Evolutionary conservation across 768 basidiomycete species (phyloP).

Genomic region (Rhodotorula paludigena): DNA sequence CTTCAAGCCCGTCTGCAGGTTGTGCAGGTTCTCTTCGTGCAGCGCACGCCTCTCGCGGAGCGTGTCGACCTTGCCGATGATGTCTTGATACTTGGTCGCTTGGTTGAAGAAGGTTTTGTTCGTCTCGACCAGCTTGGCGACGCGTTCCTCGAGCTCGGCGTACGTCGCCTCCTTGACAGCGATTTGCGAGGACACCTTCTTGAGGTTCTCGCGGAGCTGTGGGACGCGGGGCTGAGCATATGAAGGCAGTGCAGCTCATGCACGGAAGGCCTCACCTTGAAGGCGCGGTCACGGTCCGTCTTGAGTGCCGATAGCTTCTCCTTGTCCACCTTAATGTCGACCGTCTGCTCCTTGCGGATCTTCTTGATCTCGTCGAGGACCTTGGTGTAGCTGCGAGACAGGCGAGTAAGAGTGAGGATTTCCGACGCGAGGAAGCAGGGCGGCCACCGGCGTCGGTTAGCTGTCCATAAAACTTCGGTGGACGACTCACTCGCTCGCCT

Average conservation of each 20-base stretch:
- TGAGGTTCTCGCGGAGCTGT: constrained; percentile 50
- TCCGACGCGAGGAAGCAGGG: background rate
- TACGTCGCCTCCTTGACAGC: constrained; percentile 72
- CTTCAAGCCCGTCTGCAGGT: constrained; percentile 43
- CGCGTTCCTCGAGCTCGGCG: constrained; percentile 91
- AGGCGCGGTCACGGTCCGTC: constrained; percentile 73
- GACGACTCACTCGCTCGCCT: constrained; percentile 76
- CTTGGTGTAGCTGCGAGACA: constrained; percentile 73
- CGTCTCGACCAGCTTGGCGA: constrained; percentile 64
- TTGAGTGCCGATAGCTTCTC: constrained; percentile 67
- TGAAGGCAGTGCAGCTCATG: background rate
- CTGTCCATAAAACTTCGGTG: no score
- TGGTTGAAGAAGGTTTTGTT: constrained; percentile 65
- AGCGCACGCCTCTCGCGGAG: constrained; percentile 61
- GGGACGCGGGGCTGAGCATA: no score
- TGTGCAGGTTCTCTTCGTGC: constrained; percentile 58
- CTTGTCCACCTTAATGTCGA: constrained; percentile 84
- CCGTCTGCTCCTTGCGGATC: constrained; percentile 80
- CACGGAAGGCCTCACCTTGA: constrained; percentile 53
- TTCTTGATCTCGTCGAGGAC: constrained; percentile 86
- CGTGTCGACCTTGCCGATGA: constrained; percentile 65
- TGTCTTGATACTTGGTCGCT: constrained; percentile 77
- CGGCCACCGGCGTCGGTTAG: no score
- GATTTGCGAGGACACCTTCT: constrained; percentile 72
- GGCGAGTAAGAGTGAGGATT: background rate